Evolutionary conservation across 2,329 filamentous ascomycete genomes (phyloP).

Genomic region (Aspergillus ochraceus): DNA sequence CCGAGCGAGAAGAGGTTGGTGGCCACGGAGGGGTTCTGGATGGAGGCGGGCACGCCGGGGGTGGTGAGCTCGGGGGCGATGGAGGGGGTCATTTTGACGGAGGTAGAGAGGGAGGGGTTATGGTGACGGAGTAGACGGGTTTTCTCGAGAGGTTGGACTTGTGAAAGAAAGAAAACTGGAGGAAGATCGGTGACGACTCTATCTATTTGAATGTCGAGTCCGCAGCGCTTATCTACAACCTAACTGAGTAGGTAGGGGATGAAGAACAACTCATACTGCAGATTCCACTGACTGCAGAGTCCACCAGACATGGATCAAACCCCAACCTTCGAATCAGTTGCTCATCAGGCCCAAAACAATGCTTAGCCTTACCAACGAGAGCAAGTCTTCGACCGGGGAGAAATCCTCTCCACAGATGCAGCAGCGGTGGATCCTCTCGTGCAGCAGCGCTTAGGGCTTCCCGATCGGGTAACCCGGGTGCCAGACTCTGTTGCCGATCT

Average conservation of each 20-base stretch:
- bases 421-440: neutral
- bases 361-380: too few species aligned
- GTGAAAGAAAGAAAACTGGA: too few species aligned
- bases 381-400: too few species aligned
- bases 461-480: neutral
- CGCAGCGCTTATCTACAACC: slow-evolving; percentile 17
- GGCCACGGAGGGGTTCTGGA: slow-evolving; percentile 30
- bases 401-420: neutral
- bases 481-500: neutral
- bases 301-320: too few species aligned
- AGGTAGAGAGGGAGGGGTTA: too few species aligned
- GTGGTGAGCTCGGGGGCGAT: slow-evolving; percentile 23
- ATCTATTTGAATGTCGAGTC: neutral
- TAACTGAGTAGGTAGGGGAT: slow-evolving; percentile 12
- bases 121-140: too few species aligned
- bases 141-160: too few species aligned
- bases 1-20: slow-evolving; percentile 47
- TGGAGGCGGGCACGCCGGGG: slow-evolving; percentile 29
- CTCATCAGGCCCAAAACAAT: too few species aligned
- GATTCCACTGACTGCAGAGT: too few species aligned
- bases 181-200: too few species aligned
- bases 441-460: slow-evolving; percentile 2
- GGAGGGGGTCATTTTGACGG: slow-evolving; percentile 20
- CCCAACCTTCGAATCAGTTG: too few species aligned
- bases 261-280: too few species aligned